Percentiles rank a stretch among this genome's conserved stretches.
Evolutionary conservation across 106 monocot species (phyloP).

Genomic region (Chionographis japonica): DNA sequence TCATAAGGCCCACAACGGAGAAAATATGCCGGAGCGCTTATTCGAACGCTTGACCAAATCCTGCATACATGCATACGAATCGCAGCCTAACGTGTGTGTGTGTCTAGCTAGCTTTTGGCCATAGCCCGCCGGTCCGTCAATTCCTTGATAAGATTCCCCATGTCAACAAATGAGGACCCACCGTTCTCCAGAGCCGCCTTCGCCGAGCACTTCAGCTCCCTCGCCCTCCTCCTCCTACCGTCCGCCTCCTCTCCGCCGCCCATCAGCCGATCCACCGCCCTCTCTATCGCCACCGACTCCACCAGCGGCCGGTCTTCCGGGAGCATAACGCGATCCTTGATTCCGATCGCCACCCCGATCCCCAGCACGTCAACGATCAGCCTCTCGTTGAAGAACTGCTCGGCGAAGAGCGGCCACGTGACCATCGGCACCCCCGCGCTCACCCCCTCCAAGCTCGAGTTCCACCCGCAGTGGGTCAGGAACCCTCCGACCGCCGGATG

Average conservation of each 20-base stretch:
- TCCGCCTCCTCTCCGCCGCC: constrained; percentile 4
- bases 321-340: neutral
- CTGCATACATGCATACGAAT: too few species aligned
- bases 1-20: too few species aligned
- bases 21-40: too few species aligned
- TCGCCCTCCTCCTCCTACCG: constrained; percentile 6
- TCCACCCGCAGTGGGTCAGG: too few species aligned
- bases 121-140: constrained; percentile 2
- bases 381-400: constrained; percentile 13
- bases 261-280: constrained; percentile 1
- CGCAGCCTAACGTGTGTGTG: too few species aligned
- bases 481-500: too few species aligned
- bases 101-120: neutral
- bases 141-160: constrained; percentile 8
- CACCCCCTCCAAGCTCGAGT: too few species aligned
- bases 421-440: too few species aligned
- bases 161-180: constrained; percentile 9
- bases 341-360: constrained; percentile 7
- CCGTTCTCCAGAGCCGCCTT: constrained; percentile 7
- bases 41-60: too few species aligned
- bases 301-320: neutral
- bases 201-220: constrained; percentile 3
- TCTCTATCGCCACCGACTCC: neutral
- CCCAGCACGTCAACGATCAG: constrained; percentile 16
- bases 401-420: neutral